A percentile compares a stretch with the other conserved stretches of the same genome.
Conservation (phyloP, 768 basidiomycete genomes). For the Termitomyces sp. region DNA sequence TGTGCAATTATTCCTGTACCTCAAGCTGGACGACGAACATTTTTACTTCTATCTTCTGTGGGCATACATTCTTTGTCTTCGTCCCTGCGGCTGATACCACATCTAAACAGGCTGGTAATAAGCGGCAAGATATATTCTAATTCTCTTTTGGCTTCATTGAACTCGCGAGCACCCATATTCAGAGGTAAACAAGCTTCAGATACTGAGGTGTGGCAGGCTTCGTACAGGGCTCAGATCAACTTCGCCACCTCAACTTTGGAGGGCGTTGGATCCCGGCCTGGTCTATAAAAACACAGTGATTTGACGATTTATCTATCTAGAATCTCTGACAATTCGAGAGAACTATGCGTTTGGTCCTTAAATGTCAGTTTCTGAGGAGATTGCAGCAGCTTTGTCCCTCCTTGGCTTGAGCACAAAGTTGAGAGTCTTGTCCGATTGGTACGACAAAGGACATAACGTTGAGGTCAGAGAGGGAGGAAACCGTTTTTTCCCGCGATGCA, state of each 20-base stretch:
- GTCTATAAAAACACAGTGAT: no score
- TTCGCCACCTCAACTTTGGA: not conserved
- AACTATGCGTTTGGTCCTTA: no score
- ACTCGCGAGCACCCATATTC: not conserved
- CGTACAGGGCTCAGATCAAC: not conserved
- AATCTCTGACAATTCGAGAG: no score
- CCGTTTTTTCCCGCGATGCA: no score
- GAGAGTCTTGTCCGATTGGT: no score
- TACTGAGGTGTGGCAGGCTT: not conserved
- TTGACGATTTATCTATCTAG: no score
- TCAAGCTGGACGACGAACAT: not conserved
- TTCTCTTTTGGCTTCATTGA: not conserved
- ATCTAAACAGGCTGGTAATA: not conserved
- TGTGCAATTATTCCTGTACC: not conserved
- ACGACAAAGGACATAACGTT: no score
- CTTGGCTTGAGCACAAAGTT: no score
- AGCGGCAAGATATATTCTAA: slow-evolving; percentile 1
- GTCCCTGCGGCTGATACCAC: not conserved
- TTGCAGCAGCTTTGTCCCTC: no score
- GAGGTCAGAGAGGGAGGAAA: no score
- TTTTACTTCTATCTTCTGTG: not conserved
- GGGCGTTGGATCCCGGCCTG: not conserved
- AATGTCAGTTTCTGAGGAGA: no score
- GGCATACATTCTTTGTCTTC: not conserved
- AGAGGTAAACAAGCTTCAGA: not conserved